Percentiles rank a stretch among this genome's conserved stretches.
These are phyloP conservation scores for Cicer cuneatum DNA, from an alignment of 306 rosid species.

Conservation along the genomic window DNA sequence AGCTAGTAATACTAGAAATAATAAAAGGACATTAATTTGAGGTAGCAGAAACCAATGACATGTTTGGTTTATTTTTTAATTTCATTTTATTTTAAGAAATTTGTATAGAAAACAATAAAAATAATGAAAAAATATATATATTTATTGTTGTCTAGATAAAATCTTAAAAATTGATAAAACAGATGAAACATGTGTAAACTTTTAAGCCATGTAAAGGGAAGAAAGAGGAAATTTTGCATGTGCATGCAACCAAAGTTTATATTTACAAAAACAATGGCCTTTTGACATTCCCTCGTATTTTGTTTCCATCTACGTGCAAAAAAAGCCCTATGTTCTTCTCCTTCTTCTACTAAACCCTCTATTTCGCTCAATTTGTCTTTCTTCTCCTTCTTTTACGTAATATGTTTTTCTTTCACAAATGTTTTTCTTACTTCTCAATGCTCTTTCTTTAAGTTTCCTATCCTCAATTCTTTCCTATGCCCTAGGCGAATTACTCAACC, in stretches of 20 bases:
- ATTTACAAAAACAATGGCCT: slow-evolving; percentile 25
- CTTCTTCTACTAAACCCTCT: too few relatives aligned
- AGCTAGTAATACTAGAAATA: neutral
- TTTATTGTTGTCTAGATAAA: neutral
- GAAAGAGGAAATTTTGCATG: slow-evolving; percentile 29
- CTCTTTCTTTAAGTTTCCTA: too few relatives aligned
- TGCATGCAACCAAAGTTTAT: slow-evolving; percentile 41
- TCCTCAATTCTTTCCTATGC: too few relatives aligned
- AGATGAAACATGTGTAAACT: neutral
- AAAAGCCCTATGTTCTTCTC: too few relatives aligned
- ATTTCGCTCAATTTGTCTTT: too few relatives aligned
- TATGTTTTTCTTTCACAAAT: too few relatives aligned
- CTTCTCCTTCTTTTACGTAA: too few relatives aligned
- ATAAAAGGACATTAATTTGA: neutral
- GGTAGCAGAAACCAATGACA: neutral
- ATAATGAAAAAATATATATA: neutral
- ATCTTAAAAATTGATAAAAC: neutral
- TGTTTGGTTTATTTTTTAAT: slow-evolving; percentile 11
- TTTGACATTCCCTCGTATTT: slow-evolving; percentile 28
- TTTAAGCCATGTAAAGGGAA: neutral
- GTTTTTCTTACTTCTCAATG: too few relatives aligned
- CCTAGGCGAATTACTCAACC: too few relatives aligned
- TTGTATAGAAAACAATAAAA: neutral
- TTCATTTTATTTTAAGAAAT: neutral
- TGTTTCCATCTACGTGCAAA: too few relatives aligned